These are phyloP conservation scores for Tylopilus sp. DNA, from an alignment of 768 basidiomycete species.

Conservation along the genomic window DNA sequence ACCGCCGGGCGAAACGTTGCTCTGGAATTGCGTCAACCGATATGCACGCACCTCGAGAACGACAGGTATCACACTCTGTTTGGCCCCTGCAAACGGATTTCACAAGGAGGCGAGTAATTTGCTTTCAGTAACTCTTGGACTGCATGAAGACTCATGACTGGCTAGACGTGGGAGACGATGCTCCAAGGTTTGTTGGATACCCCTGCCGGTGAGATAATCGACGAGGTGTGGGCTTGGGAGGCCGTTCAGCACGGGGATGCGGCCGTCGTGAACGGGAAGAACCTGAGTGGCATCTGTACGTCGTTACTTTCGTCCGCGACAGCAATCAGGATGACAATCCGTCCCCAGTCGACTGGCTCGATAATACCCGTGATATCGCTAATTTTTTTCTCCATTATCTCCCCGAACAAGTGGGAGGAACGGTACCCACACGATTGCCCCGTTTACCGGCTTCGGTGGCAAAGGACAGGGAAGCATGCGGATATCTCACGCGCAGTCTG, in stretches of 20 bases:
- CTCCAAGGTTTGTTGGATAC: constrained; percentile 50
- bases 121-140: background rate
- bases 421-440: constrained; percentile 44
- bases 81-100: constrained; percentile 86
- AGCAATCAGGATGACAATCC: background rate
- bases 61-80: constrained; percentile 57
- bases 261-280: constrained; percentile 60
- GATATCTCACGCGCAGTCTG: constrained; percentile 52
- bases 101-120: constrained; percentile 69
- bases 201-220: constrained; percentile 40
- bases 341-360: constrained; percentile 69
- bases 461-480: constrained; percentile 39
- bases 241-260: constrained; percentile 84
- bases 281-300: constrained; percentile 59
- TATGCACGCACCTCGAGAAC: constrained; percentile 39
- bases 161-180: constrained; percentile 77
- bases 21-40: constrained; percentile 75
- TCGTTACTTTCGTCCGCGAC: constrained; percentile 1
- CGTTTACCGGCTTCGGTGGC: constrained; percentile 45
- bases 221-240: constrained; percentile 83
- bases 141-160: background rate
- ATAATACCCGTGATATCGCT: constrained; percentile 73
- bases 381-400: constrained; percentile 71
- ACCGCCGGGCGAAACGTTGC: constrained; percentile 26
- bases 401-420: constrained; percentile 39